Conservation (phyloP, 2,329 filamentous ascomycete genomes). For the Penicillium sclerotiorum region DNA sequence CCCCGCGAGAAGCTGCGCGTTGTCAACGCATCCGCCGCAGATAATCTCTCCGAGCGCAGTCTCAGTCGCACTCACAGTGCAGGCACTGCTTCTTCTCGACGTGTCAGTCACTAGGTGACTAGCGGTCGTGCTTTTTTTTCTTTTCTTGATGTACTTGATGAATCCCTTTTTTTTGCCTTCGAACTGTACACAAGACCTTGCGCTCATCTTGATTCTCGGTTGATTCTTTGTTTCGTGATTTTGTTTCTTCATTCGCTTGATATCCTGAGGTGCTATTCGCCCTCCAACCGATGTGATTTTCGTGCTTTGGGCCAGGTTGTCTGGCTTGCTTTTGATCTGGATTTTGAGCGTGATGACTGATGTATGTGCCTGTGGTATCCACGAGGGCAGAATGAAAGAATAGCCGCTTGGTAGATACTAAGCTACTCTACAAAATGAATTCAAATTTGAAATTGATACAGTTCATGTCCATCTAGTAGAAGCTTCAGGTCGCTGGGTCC, state of each 20-base stretch:
- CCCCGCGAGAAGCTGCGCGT: conserved; percentile 83
- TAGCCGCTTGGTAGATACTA: conserved; percentile 11
- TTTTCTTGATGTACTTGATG: conserved; percentile 13
- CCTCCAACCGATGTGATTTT: not conserved
- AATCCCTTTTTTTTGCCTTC: conserved; percentile 5
- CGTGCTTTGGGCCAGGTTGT: not conserved
- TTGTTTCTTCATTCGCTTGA: conserved; percentile 12
- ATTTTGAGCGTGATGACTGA: not conserved
- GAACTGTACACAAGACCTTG: conserved; percentile 14
- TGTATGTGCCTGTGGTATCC: too few relatives aligned
- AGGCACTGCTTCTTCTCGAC: conserved; percentile 4
- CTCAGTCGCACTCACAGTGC: conserved; percentile 27
- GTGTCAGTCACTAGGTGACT: conserved; percentile 20
- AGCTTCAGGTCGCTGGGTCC: too few relatives aligned
- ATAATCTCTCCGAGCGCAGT: conserved; percentile 34
- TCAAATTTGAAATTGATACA: too few relatives aligned
- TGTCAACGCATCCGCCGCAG: conserved; percentile 70
- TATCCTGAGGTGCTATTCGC: conserved; percentile 9
- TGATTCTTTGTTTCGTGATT: conserved; percentile 7
- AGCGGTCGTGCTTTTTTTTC: conserved; percentile 7
- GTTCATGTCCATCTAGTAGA: too few relatives aligned
- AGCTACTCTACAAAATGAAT: conserved; percentile 1
- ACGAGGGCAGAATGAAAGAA: conserved; percentile 1
- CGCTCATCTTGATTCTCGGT: conserved; percentile 1
- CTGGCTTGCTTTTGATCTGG: not conserved